Conservation (phyloP, 2,329 filamentous ascomycete species). For the Monilinia fructicola region DNA sequence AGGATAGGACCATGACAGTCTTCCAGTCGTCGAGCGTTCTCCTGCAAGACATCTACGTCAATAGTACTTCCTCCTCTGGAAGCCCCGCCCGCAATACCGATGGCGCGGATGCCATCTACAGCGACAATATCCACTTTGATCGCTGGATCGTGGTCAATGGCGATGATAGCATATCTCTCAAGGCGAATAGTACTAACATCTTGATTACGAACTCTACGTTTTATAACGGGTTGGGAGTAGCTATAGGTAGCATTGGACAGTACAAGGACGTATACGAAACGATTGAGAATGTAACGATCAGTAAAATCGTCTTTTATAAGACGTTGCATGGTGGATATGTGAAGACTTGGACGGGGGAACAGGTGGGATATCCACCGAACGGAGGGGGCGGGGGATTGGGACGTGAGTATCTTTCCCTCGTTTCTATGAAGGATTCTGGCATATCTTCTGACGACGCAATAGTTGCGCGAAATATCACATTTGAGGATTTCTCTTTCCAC, state of each 20-base stretch:
- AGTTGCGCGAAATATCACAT: constrained; percentile 24
- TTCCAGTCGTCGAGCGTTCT: constrained; percentile 46
- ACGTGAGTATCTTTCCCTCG: constrained; percentile 24
- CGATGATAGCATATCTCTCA: constrained; percentile 54
- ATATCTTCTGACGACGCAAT: not conserved
- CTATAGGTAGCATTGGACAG: constrained; percentile 59
- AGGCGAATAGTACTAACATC: constrained; percentile 59
- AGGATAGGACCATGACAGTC: constrained; percentile 44
- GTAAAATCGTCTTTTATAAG: constrained; percentile 15
- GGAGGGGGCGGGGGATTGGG: constrained; percentile 58
- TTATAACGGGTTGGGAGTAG: constrained; percentile 51
- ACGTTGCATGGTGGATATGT: constrained; percentile 43
- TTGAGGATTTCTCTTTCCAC: constrained; percentile 18
- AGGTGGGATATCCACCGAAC: constrained; percentile 54
- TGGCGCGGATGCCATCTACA: constrained; percentile 53
- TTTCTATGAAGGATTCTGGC: not conserved
- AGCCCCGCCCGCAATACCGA: constrained; percentile 46
- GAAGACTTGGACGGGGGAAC: constrained; percentile 59
- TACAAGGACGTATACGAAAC: constrained; percentile 39
- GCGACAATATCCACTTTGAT: constrained; percentile 51
- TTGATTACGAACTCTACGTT: constrained; percentile 51
- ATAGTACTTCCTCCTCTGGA: constrained; percentile 43
- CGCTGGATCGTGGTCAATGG: constrained; percentile 53
- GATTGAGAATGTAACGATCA: constrained; percentile 8
- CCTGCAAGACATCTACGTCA: constrained; percentile 53